These are phyloP conservation scores for Thelonectria rubi DNA, from an alignment of 2,329 filamentous ascomycete genomes.

Conservation along the genomic window DNA sequence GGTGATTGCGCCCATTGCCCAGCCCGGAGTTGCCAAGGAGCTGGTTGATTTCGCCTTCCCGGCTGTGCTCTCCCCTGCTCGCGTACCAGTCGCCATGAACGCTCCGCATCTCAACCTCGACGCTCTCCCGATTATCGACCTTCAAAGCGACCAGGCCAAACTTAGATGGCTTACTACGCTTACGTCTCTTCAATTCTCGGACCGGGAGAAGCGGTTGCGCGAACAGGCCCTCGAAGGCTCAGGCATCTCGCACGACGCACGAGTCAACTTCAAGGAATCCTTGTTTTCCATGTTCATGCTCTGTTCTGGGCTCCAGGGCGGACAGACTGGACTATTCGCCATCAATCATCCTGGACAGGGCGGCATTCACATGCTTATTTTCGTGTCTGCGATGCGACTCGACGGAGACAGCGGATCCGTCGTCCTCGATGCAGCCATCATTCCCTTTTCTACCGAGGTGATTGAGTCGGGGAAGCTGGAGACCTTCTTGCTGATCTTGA, in stretches of 20 bases:
- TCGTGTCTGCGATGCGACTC: constrained; percentile 55
- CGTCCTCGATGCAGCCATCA: constrained; percentile 57
- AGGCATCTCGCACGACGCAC: constrained; percentile 43
- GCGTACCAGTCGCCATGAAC: constrained; percentile 50
- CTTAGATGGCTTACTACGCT: constrained; percentile 53
- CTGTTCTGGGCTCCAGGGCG: constrained; percentile 55
- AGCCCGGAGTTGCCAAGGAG: constrained; percentile 34
- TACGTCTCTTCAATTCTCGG: constrained; percentile 53
- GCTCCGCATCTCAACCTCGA: constrained; percentile 56
- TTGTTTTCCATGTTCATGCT: constrained; percentile 59
- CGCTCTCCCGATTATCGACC: constrained; percentile 53
- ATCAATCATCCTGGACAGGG: constrained; percentile 49
- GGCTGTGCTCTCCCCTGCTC: constrained; percentile 36
- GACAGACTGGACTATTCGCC: constrained; percentile 55
- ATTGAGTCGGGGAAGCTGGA: constrained; percentile 46
- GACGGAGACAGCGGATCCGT: constrained; percentile 54
- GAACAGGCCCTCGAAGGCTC: constrained; percentile 34
- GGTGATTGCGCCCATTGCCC: constrained; percentile 49
- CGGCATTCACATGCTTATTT: constrained; percentile 52
- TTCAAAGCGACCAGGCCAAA: constrained; percentile 44
- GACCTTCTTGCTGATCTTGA: constrained; percentile 51
- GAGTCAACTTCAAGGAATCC: constrained; percentile 59
- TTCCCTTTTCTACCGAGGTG: constrained; percentile 53
- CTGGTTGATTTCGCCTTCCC: constrained; percentile 52
- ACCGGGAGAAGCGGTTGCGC: constrained; percentile 51